Evolutionary conservation across 1,284 basidiomycete species (phyloP).

Genomic region (Rugosomyces carneus): DNA sequence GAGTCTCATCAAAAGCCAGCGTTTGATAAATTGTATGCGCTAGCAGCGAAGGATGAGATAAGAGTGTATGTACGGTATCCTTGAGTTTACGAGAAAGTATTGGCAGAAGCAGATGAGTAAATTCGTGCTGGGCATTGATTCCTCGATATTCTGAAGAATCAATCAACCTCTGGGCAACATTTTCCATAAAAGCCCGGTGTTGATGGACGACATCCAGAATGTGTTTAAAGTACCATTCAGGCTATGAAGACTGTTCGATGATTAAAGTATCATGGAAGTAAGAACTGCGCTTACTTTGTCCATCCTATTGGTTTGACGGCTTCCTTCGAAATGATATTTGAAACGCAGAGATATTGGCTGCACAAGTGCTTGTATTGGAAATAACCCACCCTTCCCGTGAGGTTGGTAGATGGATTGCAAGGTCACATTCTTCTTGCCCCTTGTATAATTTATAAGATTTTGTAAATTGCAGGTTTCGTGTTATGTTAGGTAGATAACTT

Average conservation of each 20-base stretch:
- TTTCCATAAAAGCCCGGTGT: constrained; percentile 73
- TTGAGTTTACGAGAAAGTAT: constrained; percentile 67
- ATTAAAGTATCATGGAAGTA: not conserved
- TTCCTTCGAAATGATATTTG: constrained; percentile 92
- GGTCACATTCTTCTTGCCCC: constrained; percentile 43
- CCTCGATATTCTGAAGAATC: constrained; percentile 53
- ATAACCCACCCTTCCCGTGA: constrained; percentile 49
- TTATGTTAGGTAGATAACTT: constrained; percentile 24
- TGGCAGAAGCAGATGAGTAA: constrained; percentile 67
- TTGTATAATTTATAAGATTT: constrained; percentile 21
- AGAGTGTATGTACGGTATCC: constrained; percentile 68
- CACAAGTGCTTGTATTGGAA: constrained; percentile 81
- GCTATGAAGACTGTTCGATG: constrained; percentile 41
- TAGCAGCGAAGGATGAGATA: constrained; percentile 77
- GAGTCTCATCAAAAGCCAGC: constrained; percentile 78
- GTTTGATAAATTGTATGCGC: constrained; percentile 96
- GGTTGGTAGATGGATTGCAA: constrained; percentile 14
- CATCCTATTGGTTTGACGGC: constrained; percentile 81
- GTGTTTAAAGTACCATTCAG: constrained; percentile 96
- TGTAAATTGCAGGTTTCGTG: not conserved
- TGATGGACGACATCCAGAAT: constrained; percentile 80
- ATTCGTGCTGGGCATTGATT: constrained; percentile 77
- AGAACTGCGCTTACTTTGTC: constrained; percentile 66
- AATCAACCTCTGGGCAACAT: constrained; percentile 71
- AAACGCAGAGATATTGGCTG: constrained; percentile 84